Base-by-base conservation (phyloP, 1,284 basidiomycete genomes). In the Naganishia albida region DNA sequence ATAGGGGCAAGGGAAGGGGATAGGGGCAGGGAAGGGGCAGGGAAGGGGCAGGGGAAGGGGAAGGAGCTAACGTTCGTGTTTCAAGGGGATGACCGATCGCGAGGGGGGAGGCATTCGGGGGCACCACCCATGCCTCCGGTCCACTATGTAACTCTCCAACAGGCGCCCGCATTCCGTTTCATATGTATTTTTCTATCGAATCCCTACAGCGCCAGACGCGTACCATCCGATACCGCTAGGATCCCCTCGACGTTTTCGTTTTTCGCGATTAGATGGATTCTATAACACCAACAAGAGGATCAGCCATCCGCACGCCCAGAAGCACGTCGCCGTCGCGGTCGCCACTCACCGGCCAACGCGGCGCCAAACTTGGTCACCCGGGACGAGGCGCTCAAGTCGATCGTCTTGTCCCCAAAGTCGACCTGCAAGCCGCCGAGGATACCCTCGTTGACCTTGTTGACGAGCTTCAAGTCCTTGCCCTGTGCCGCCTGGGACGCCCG, bases 331-430 rank as follows among this genome's bases (percentile, higher is more conserved):
- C n/a, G n/a, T n/a, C n/a, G n/a, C n/a, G n/a, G n/a, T n/a, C n/a
- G 10, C 6, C 1, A 40, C 57, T 40, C 25, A 60, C 57, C 57
- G 10, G 64, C 56, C 18, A 65, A 50, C 74, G 91, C 85, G 71
- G 85, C 85, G 85, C 97, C 98, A 78, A 97, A 86, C 82, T 93
- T 93, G 80, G 88, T 95, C 75, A 99, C 92, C 67, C 91, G 89
- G 68, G 89, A 91, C 62, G 88, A 87, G 63, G 96, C 94, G 73
- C 90, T 93, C 70, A 98, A 85, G 82, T 99, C 96, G 73, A 97
- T 90, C 64, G 91, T 93, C 84, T 94, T 94, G 84, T 98, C 95
- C 71, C 93, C 96, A 78, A 99, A 94, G 82, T 99, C 95, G 64
- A 99, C 89, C 66, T 96, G 84, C 68, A 98, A 82, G 64, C 95